phyloP scores from a whole-genome alignment of 2,329 filamentous ascomycete species.

The Xylaria sp. region DNA sequence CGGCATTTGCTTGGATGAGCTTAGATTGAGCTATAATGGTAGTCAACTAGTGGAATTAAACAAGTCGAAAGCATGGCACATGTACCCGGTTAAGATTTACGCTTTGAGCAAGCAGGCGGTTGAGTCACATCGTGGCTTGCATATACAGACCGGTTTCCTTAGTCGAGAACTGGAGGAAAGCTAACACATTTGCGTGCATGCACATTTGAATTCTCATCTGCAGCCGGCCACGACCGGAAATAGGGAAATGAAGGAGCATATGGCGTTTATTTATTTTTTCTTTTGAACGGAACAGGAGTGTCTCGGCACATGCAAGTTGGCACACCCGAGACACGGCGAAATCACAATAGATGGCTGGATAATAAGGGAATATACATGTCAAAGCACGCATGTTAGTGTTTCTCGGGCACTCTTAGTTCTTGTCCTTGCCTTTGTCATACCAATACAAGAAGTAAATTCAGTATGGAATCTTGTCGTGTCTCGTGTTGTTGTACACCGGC shows the following conservation, averaged over 20 bases:
- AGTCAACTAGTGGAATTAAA: neutral
- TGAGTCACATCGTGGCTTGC: neutral
- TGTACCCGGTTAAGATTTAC: constrained; percentile 10
- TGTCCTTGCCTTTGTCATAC: neutral
- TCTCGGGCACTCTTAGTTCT: neutral
- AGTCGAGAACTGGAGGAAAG: constrained; percentile 1
- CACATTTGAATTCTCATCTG: constrained; percentile 30
- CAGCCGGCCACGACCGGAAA: constrained; percentile 17
- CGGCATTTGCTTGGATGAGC: constrained; percentile 64
- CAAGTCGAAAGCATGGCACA: constrained; percentile 3
- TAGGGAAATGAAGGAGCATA: constrained; percentile 30
- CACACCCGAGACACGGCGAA: neutral
- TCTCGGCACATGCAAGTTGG: neutral
- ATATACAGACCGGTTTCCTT: neutral
- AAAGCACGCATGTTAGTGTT: constrained; percentile 3
- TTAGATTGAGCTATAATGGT: constrained; percentile 41
- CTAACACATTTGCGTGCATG: constrained; percentile 4
- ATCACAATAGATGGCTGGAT: constrained; percentile 10
- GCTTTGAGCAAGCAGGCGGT: neutral
- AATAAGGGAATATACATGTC: constrained; percentile 3
- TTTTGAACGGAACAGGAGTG: constrained; percentile 17
- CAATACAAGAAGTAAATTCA: neutral
- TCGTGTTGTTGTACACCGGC: neutral
- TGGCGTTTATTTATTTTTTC: constrained; percentile 16
- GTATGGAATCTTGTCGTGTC: neutral